Percentiles rank a stretch among this genome's conserved stretches.
These are phyloP conservation scores for Leccinum uliginosum DNA, from an alignment of 768 basidiomycete genomes.

Conservation along the genomic window DNA sequence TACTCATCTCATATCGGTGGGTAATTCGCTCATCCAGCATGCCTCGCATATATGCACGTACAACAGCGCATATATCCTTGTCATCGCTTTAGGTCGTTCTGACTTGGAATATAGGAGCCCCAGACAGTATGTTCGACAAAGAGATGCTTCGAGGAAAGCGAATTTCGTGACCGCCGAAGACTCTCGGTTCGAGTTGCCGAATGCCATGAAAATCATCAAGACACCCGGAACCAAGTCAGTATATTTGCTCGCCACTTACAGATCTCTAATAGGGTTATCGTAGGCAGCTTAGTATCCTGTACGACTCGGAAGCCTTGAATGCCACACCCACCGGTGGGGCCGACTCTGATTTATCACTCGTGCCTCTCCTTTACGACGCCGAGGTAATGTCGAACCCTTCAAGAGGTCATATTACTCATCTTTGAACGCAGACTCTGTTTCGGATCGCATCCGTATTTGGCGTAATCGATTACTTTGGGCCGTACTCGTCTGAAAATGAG, in stretches of 20 bases:
- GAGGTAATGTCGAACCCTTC: conserved; percentile 38
- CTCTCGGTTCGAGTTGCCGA: conserved; percentile 42
- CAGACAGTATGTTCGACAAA: conserved; percentile 20
- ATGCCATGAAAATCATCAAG: conserved; percentile 59
- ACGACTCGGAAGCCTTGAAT: conserved; percentile 53
- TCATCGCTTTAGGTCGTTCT: conserved; percentile 2
- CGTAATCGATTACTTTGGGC: conserved; percentile 51
- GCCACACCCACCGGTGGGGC: conserved; percentile 6
- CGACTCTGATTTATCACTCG: conserved; percentile 39
- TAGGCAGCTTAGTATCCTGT: conserved; percentile 43
- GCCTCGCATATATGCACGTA: conserved; percentile 12
- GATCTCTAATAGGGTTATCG: neutral
- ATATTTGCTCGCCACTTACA: neutral
- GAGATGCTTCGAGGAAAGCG: conserved; percentile 12
- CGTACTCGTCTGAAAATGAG: conserved; percentile 23
- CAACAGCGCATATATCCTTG: conserved; percentile 21
- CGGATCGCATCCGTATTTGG: conserved; percentile 60
- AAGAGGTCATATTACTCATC: conserved; percentile 3
- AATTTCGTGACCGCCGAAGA: conserved; percentile 12
- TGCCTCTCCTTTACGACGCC: conserved; percentile 57
- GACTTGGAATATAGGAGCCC: conserved; percentile 14
- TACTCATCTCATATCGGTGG: conserved; percentile 74
- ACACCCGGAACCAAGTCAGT: conserved; percentile 48
- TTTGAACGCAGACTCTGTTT: conserved; percentile 41
- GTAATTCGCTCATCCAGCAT: conserved; percentile 6